These are phyloP conservation scores for Nemania abortiva DNA, from an alignment of 2,329 filamentous ascomycete species.

Conservation along the genomic window DNA sequence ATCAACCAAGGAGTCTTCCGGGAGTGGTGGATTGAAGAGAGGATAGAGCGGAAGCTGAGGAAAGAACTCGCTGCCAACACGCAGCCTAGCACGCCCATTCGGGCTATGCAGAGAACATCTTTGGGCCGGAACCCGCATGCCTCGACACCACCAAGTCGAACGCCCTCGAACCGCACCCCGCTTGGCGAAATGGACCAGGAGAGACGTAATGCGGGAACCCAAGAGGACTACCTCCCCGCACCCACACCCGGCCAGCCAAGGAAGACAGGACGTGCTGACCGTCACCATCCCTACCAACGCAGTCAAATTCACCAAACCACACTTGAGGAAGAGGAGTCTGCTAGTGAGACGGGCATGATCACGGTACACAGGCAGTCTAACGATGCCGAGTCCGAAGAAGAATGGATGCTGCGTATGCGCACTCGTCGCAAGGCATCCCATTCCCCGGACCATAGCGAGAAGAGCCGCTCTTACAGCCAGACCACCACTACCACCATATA, in stretches of 20 bases:
- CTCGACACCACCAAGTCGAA: slow-evolving; percentile 86
- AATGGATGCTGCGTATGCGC: slow-evolving; percentile 81
- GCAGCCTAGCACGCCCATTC: slow-evolving; percentile 70
- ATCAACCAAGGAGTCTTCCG: slow-evolving; percentile 96
- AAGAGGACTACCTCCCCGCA: slow-evolving; percentile 92
- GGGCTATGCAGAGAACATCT: slow-evolving; percentile 70
- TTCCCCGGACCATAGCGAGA: slow-evolving; percentile 71
- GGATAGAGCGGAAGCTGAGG: slow-evolving; percentile 75
- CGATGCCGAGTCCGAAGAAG: slow-evolving; percentile 81
- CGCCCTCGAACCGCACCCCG: slow-evolving; percentile 80
- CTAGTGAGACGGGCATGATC: slow-evolving; percentile 71
- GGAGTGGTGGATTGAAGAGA: slow-evolving; percentile 98
- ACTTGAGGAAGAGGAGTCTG: slow-evolving; percentile 64
- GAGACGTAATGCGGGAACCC: slow-evolving; percentile 71
- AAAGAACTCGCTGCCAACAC: slow-evolving; percentile 68
- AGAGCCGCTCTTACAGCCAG: slow-evolving; percentile 79
- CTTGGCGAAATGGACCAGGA: slow-evolving; percentile 96
- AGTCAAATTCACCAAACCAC: slow-evolving; percentile 61
- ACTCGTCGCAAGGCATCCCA: slow-evolving; percentile 74
- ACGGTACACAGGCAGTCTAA: slow-evolving; percentile 72
- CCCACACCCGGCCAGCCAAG: slow-evolving; percentile 96
- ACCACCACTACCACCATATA: slow-evolving; percentile 79
- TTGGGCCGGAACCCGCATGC: slow-evolving; percentile 73
- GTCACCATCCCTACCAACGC: slow-evolving; percentile 78
- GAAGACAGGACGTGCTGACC: slow-evolving; percentile 84